These are phyloP conservation scores for Hemisphaericaspora nanyangensis DNA, from an alignment of 805 yeast genomes.

Conservation along the genomic window DNA sequence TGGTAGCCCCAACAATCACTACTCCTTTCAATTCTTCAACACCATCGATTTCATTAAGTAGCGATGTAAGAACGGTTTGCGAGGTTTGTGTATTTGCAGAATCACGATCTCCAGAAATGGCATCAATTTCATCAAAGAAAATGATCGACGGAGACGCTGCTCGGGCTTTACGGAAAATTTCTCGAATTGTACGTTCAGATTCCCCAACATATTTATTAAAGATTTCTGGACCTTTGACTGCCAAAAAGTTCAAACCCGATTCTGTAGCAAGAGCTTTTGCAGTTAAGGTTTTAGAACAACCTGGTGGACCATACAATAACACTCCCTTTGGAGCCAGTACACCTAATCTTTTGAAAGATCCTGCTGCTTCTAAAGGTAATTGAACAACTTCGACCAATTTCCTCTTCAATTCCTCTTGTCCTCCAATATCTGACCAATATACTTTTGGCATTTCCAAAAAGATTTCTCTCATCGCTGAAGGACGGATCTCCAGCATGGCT, in stretches of 20 bases:
- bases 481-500: conserved; percentile 78
- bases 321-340: conserved; percentile 92
- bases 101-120: conserved; percentile 76
- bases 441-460: conserved; percentile 93
- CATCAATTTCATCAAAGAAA: conserved; percentile 96
- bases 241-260: conserved; percentile 87
- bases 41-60: conserved; percentile 95
- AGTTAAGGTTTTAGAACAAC: conserved; percentile 91
- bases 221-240: conserved; percentile 96
- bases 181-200: conserved; percentile 88
- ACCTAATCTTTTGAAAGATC: conserved; percentile 72
- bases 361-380: conserved; percentile 80
- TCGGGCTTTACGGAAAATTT: conserved; percentile 87
- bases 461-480: conserved; percentile 96
- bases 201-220: conserved; percentile 96
- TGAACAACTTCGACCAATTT: conserved; percentile 88
- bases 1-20: conserved; percentile 92
- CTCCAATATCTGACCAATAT: conserved; percentile 93
- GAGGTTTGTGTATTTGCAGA: conserved; percentile 63
- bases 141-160: conserved; percentile 94
- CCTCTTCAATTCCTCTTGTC: conserved; percentile 78
- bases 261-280: conserved; percentile 96
- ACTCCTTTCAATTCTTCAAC: conserved; percentile 94
- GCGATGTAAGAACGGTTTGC: conserved; percentile 82
- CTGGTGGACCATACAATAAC: conserved; percentile 94